Conservation (phyloP, 805 yeast genomes). For the Starmerella lactis-condensi region DNA sequence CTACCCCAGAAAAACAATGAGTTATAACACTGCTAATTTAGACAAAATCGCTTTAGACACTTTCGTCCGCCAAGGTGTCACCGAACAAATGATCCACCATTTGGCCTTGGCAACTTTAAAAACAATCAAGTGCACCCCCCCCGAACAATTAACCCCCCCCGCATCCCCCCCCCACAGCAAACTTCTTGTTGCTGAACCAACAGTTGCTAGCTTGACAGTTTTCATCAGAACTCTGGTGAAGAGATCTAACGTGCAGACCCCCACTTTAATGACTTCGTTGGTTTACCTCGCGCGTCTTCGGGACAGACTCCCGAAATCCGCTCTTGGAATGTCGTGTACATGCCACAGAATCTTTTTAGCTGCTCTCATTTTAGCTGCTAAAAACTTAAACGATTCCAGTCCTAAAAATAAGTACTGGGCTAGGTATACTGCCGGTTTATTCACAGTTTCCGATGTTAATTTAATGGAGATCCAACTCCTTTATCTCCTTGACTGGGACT, state of each 20-base stretch:
- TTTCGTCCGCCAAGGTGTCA: slow-evolving; percentile 27
- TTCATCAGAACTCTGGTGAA: slow-evolving; percentile 59
- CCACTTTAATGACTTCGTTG: slow-evolving; percentile 83
- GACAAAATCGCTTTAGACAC: slow-evolving; percentile 25
- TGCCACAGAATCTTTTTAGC: slow-evolving; percentile 86
- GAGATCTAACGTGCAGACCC: slow-evolving; percentile 81
- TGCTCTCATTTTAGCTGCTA: slow-evolving; percentile 77
- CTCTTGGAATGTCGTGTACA: slow-evolving; percentile 76
- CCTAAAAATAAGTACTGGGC: slow-evolving; percentile 97
- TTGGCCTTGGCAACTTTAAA: slow-evolving; percentile 26
- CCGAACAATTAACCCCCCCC: slow-evolving; percentile 16
- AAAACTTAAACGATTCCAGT: slow-evolving; percentile 77
- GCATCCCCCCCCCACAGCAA: slow-evolving; percentile 1
- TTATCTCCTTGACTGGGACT: slow-evolving; percentile 67
- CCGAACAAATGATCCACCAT: slow-evolving; percentile 26
- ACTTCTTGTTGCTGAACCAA: slow-evolving; percentile 16
- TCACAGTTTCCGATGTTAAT: slow-evolving; percentile 62
- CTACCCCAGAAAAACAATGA: too few species aligned
- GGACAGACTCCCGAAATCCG: slow-evolving; percentile 62
- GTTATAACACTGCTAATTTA: too few species aligned
- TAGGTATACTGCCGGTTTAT: slow-evolving; percentile 70
- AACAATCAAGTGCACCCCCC: slow-evolving; percentile 24
- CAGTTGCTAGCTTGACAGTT: slow-evolving; percentile 19
- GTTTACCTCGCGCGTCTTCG: slow-evolving; percentile 67
- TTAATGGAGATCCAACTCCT: slow-evolving; percentile 80